Base-by-base conservation (phyloP, 352 stramenopile species). In the Phytopythium litorale region DNA sequence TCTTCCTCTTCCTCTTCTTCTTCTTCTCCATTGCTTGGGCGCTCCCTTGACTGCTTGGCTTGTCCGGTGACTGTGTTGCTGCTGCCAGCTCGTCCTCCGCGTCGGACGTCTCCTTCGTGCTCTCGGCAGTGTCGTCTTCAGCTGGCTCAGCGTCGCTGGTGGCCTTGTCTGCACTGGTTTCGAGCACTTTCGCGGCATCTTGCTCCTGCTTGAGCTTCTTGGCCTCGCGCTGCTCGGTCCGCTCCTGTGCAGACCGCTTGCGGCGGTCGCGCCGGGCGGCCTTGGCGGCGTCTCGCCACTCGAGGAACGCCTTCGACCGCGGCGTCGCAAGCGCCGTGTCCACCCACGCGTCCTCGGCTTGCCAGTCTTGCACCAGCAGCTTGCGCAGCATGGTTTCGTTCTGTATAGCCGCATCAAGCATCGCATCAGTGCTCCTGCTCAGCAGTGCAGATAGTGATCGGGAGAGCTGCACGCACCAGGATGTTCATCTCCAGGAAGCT, bases 401-500 rank as follows among this genome's bases (percentile, higher is more conserved):
- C 68, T 78, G 42, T 49, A 70, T 5, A 70, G 3, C 55, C 6
- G 35, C 40, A 46, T 23, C 43, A 21, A 13, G 23, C 46, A 37
- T 19, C 66, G 38, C n/a, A 48, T 32, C 38, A 43, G 33, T 35
- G 3, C 23, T 7, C 15, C 25, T 13, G 7, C 12, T 21, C 6
- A 30, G 46, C 9, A 8, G 4, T 13, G 11, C 7, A 15, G 16
- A 49, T 28, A 30, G 9, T 25, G 58, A 19, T 9, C 23, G 30
- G 32, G 23, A 16, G 56, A n/a, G 4, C 23, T 25, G 13, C 21
- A 65, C 76, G 38, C 66, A 91, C 84, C 73, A 94, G 62, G 30
- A 92, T 71, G 57, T 91, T 85, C 79, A 94, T 91, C 62, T 94
- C 85, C 33, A 87, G 60, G 48, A 94, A 91, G 0, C 81, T 81